Evolutionary conservation across 352 stramenopile species (phyloP).

Genomic region (Phytophthora cajani): DNA sequence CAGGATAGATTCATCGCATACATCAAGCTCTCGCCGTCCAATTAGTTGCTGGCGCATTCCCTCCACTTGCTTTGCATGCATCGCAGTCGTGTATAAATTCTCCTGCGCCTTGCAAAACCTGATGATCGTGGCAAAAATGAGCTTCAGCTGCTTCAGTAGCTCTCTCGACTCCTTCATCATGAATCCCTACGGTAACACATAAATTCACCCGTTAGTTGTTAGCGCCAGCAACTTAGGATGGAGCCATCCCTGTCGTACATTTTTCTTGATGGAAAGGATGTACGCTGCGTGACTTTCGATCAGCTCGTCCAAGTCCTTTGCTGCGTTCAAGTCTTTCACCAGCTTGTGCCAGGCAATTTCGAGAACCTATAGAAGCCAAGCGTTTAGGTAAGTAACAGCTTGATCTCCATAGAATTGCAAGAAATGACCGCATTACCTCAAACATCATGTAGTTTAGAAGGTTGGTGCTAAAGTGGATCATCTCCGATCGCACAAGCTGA

Average conservation of each 20-base stretch:
- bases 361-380: slow-evolving; percentile 60
- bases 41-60: slow-evolving; percentile 58
- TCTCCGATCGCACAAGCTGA: slow-evolving; percentile 95
- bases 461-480: slow-evolving; percentile 98
- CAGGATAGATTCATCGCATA: slow-evolving; percentile 17
- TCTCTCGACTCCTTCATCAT: slow-evolving; percentile 82
- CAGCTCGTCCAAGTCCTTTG: slow-evolving; percentile 95
- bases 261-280: slow-evolving; percentile 90
- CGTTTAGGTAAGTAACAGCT: neutral
- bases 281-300: slow-evolving; percentile 97
- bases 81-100: slow-evolving; percentile 78
- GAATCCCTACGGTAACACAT: slow-evolving; percentile 63
- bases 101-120: slow-evolving; percentile 86
- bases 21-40: slow-evolving; percentile 57
- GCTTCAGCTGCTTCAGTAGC: slow-evolving; percentile 78
- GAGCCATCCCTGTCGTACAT: slow-evolving; percentile 47
- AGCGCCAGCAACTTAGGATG: neutral
- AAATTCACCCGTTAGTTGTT: slow-evolving; percentile 12
- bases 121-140: slow-evolving; percentile 85
- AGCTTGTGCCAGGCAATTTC: slow-evolving; percentile 95
- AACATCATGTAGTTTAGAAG: slow-evolving; percentile 99
- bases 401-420: neutral
- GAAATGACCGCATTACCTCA: slow-evolving; percentile 64
- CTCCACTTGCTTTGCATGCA: slow-evolving; percentile 74
- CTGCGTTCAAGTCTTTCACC: slow-evolving; percentile 88